Base-by-base conservation (phyloP, 352 stramenopile species). In the Pythium utonaiense region DNA sequence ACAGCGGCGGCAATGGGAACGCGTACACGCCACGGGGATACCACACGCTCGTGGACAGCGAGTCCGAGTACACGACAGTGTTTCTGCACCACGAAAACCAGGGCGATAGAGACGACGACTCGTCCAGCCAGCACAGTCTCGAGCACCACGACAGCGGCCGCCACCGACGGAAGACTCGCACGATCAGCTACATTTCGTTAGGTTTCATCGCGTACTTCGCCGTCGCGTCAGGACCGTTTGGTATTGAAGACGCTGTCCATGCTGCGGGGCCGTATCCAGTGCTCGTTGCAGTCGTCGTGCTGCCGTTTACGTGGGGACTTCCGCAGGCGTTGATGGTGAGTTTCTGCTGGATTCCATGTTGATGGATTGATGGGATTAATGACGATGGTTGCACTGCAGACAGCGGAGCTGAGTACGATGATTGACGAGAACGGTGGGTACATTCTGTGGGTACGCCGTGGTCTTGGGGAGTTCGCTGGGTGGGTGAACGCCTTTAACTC, bases 401-500 rank as follows among this genome's bases (percentile, higher is more conserved):
- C 83, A 13, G 85, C 85, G 3, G 85, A 94, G 45, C 64, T 94
- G 34, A 91, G 80, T 42, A 83, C 85, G 12, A 91, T 94, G 80
- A 93, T 92, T 34, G 78, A 90, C 52, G 78, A 91, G 59, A 94
- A 94, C 44, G 85, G 83, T 14, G 85, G 85, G 14, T 94, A 94
- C 67, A 93, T 94, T 45, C 63, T 91, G 28, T 94, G 85, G 83
- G 85, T 94, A n/a, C 82, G 80, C 13, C 80, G 82, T 12, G 83
- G 82, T 9, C 60, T 94, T 14, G 85, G 85, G n/a, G 67, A 89
- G 52, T 94, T 87, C 45, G 82, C 83, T 13, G 85, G 85, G 34
- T 94, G 84, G 81, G 58, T 94, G 45, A 94, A 94, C 64, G 82
- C 83, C 34, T 91, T 91, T 62, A 94, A 94, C 62, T 89, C 74